Evolutionary conservation across 106 monocot genomes (phyloP), one percentile per base, ranked within the genome.

Genomic region (Gastrodia elata): DNA sequence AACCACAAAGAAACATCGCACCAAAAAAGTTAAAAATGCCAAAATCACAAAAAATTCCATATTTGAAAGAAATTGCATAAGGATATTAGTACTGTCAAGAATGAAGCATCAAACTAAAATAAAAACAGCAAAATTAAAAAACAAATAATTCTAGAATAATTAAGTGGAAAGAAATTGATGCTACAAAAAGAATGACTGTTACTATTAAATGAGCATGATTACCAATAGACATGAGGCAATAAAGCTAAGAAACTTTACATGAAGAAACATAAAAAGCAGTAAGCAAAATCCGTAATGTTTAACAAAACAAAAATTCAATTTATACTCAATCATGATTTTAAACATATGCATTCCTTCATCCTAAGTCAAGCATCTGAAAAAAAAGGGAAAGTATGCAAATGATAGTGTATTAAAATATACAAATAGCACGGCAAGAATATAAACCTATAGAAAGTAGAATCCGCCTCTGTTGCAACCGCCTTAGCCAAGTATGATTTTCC

Each of bases 401-500:
- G 30, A 61, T 28, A 28, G 4, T 27, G 26, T 5, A 25, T 58
- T 58, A 58, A 58, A 27, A 25, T 25, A 46, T 11, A 52, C 22
- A 61, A 67, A 38, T 7, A 67, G 37, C 34, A 67, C 8, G 8
- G n/a, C 20, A 15, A 48, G 18, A 44, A 26, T 55, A 24, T 68
- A 72, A 73, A 89, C 89, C 89, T 89, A 79, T 85, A 89, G 35
- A 89, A 89, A 14, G 89, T 89, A 44, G 89, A 91, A 18, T 87
- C 87, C n/a, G 91, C 91, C 79, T 91, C 91, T 44, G 91, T 91
- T 34, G 91, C 91, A 61, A 91, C 87, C 70, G 91, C 91, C 75
- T 91, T 91, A 1, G 91, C 91, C 73, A 91, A 83, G 73, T 87
- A 91, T 70, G 91, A 91, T 39, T 91, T 91, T 81, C 91, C 91